These are phyloP conservation scores for Cubamyces sp. DNA, from an alignment of 768 basidiomycete species.

Conservation along the genomic window DNA sequence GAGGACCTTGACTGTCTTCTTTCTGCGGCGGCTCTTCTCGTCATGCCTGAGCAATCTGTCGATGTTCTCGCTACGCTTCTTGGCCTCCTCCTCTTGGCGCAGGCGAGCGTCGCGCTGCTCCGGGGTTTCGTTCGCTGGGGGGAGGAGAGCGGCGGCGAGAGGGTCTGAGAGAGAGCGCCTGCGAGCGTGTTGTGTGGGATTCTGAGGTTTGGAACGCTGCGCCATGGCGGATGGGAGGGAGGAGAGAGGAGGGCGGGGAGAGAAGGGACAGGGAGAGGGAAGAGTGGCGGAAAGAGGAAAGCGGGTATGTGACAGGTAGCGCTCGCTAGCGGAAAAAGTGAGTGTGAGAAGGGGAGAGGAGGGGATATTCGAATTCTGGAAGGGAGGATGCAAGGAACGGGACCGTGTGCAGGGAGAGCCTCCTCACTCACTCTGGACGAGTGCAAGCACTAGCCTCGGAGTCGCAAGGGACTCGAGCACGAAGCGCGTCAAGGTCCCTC, in stretches of 20 bases:
- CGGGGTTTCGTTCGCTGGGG: slow-evolving; percentile 73
- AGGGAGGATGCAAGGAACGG: slow-evolving; percentile 10
- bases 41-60: slow-evolving; percentile 79
- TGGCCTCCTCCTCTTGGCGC: slow-evolving; percentile 69
- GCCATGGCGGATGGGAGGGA: slow-evolving; percentile 10
- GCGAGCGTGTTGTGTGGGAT: background rate
- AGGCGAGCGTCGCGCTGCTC: slow-evolving; percentile 68
- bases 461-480: background rate
- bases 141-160: slow-evolving; percentile 64
- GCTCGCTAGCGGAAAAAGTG: slow-evolving; percentile 21
- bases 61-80: slow-evolving; percentile 73
- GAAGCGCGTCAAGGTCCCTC: background rate
- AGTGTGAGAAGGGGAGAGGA: slow-evolving; percentile 22
- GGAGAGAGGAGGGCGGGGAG: slow-evolving; percentile 3
- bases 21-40: slow-evolving; percentile 59
- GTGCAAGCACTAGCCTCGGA: background rate
- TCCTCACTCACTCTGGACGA: background rate
- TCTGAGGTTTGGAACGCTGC: slow-evolving; percentile 1
- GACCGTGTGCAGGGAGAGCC: slow-evolving; percentile 3
- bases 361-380: slow-evolving; percentile 12
- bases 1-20: slow-evolving; percentile 72
- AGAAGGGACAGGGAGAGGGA: slow-evolving; percentile 9
- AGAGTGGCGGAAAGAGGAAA: slow-evolving; percentile 17
- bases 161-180: slow-evolving; percentile 61
- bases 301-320: slow-evolving; percentile 25